phyloP scores from a whole-genome alignment of 2,329 filamentous ascomycete species.

The Calonectria crousiana region DNA sequence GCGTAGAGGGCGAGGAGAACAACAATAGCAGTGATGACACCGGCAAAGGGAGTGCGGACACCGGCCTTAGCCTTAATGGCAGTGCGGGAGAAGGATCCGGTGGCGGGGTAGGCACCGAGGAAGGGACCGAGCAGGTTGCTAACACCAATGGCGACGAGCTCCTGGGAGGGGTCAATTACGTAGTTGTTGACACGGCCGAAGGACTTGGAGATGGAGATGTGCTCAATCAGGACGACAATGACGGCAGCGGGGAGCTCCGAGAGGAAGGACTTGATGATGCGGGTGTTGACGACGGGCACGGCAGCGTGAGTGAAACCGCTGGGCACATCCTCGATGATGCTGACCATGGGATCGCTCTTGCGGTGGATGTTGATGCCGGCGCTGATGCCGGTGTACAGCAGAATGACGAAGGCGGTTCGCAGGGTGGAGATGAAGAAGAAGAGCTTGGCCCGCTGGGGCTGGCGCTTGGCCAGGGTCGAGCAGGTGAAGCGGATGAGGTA shows the following conservation, averaged over 20 bases:
- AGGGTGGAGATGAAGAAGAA: slow-evolving; percentile 86
- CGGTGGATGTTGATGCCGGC: slow-evolving; percentile 75
- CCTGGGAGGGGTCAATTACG: slow-evolving; percentile 82
- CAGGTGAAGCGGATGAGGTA: slow-evolving; percentile 75
- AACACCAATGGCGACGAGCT: slow-evolving; percentile 82
- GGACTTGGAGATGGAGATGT: slow-evolving; percentile 86
- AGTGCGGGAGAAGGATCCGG: slow-evolving; percentile 90
- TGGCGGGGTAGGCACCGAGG: slow-evolving; percentile 86
- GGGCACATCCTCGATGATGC: slow-evolving; percentile 76
- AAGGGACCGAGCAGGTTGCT: slow-evolving; percentile 83
- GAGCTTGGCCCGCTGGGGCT: slow-evolving; percentile 74
- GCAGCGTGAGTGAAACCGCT: slow-evolving; percentile 80
- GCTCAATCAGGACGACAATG: slow-evolving; percentile 84
- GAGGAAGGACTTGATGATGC: slow-evolving; percentile 73
- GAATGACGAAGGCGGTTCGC: slow-evolving; percentile 82
- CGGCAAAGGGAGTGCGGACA: slow-evolving; percentile 87
- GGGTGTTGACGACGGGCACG: slow-evolving; percentile 71
- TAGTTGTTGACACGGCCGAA: slow-evolving; percentile 87
- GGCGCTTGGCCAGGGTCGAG: slow-evolving; percentile 72
- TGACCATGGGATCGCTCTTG: slow-evolving; percentile 68
- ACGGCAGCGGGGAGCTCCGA: slow-evolving; percentile 78
- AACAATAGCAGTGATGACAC: slow-evolving; percentile 84
- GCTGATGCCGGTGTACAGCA: slow-evolving; percentile 84
- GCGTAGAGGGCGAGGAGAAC: slow-evolving; percentile 89
- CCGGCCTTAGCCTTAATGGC: slow-evolving; percentile 96